Percentiles rank a stretch among this genome's conserved stretches.
Evolutionary conservation across 805 yeast species (phyloP).

Genomic region (Lipomyces yamadae): DNA sequence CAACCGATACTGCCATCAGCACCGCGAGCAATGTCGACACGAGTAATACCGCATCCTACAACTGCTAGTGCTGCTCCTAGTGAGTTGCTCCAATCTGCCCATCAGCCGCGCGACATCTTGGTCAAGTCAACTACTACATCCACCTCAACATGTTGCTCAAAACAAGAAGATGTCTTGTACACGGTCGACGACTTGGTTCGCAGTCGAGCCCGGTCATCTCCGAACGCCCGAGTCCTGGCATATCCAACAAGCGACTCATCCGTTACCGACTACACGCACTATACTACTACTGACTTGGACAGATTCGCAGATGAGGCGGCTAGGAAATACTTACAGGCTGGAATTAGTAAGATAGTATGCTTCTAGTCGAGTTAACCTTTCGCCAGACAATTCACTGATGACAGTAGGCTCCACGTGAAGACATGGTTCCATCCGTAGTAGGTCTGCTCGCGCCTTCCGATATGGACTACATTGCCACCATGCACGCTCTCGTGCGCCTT

Average conservation of each 20-base stretch:
- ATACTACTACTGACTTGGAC: conserved; percentile 18
- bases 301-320: conserved; percentile 31
- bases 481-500: conserved; percentile 23
- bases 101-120: too few relatives aligned
- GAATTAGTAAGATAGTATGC: conserved; percentile 15
- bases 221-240: conserved; percentile 16
- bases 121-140: too few relatives aligned
- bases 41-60: too few relatives aligned
- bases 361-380: neutral
- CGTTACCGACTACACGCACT: conserved; percentile 18
- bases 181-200: conserved; percentile 32
- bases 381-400: too few relatives aligned
- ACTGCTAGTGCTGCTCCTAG: too few relatives aligned
- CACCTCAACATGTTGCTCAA: conserved; percentile 79
- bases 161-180: conserved; percentile 49
- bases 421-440: conserved; percentile 11
- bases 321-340: conserved; percentile 11
- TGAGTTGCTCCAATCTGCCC: too few relatives aligned
- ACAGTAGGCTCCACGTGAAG: conserved; percentile 11
- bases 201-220: conserved; percentile 22
- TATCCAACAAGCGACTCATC: conserved; percentile 20
- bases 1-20: too few relatives aligned
- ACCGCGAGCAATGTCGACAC: conserved; percentile 48
- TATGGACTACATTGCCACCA: conserved; percentile 22
- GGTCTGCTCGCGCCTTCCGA: conserved; percentile 29